phyloP scores from a whole-genome alignment of 2,329 filamentous ascomycete genomes.

The Venturiaceae sp. region DNA sequence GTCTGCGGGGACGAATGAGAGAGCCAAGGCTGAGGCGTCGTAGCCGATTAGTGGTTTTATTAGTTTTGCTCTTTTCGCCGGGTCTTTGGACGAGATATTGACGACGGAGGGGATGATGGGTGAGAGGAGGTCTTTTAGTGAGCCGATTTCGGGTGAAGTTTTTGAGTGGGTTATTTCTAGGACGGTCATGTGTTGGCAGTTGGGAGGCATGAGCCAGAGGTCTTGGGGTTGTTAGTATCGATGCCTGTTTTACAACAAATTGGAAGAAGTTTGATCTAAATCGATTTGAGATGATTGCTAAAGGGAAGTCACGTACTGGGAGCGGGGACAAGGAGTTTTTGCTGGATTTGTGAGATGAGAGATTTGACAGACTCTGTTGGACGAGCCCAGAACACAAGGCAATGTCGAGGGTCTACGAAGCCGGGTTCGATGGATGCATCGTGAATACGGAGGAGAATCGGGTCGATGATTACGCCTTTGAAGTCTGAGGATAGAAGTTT shows the following conservation, averaged over 20 bases:
- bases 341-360: conserved; percentile 61
- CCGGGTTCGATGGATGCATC: conserved; percentile 53
- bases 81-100: conserved; percentile 44
- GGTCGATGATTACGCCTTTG: conserved; percentile 63
- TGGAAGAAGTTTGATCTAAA: not conserved
- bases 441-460: conserved; percentile 61
- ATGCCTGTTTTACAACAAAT: not conserved
- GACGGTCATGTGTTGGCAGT: conserved; percentile 73
- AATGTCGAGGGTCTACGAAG: conserved; percentile 68
- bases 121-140: conserved; percentile 48
- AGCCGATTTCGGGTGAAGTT: conserved; percentile 57
- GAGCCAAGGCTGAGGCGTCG: conserved; percentile 73
- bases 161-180: conserved; percentile 78
- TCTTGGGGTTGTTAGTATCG: conserved; percentile 32
- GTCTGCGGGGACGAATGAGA: conserved; percentile 77
- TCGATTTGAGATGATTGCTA: not conserved
- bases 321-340: conserved; percentile 50
- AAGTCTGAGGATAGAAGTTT: conserved; percentile 65
- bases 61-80: conserved; percentile 59
- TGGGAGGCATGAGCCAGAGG: conserved; percentile 76
- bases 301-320: conserved; percentile 47
- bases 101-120: conserved; percentile 50
- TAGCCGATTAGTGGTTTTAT: conserved; percentile 77
- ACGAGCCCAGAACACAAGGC: conserved; percentile 80
- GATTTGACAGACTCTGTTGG: conserved; percentile 63